These are phyloP conservation scores for Phytophthora europaea DNA, from an alignment of 352 stramenopile genomes.

Conservation along the genomic window DNA sequence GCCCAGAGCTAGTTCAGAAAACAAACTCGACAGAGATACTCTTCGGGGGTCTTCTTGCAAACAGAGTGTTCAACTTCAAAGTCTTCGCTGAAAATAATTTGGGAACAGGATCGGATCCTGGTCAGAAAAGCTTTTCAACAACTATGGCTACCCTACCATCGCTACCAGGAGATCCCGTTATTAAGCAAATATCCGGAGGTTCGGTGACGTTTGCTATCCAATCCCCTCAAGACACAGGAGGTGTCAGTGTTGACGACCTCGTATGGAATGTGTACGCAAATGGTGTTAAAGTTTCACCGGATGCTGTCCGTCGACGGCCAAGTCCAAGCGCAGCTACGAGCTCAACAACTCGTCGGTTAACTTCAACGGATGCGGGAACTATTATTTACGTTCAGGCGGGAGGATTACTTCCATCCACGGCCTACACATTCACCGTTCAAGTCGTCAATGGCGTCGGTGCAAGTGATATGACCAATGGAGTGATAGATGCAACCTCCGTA, in stretches of 20 bases:
- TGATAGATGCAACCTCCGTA: constrained; percentile 20
- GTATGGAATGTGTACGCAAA: constrained; percentile 60
- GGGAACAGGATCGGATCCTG: constrained; percentile 47
- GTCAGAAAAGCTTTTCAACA: constrained; percentile 38
- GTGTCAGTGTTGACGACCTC: constrained; percentile 36
- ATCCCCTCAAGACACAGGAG: constrained; percentile 55
- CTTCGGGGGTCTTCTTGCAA: constrained; percentile 53
- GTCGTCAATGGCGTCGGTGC: constrained; percentile 42
- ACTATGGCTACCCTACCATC: constrained; percentile 37
- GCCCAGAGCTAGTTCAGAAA: constrained; percentile 10
- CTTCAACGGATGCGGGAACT: background rate
- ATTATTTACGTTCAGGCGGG: constrained; percentile 51
- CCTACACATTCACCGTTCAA: constrained; percentile 59
- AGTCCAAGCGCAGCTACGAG: background rate
- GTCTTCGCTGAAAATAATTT: constrained; percentile 62
- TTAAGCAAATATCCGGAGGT: constrained; percentile 50
- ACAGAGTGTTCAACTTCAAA: constrained; percentile 56
- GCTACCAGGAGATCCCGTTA: constrained; percentile 28
- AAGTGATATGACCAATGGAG: constrained; percentile 31
- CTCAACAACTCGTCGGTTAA: constrained; percentile 3
- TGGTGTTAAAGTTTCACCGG: constrained; percentile 30
- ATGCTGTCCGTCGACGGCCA: constrained; percentile 20
- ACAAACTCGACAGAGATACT: constrained; percentile 8
- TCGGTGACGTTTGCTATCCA: constrained; percentile 43
- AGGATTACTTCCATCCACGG: constrained; percentile 47